Percentiles rank a stretch among this genome's conserved stretches.
These are phyloP conservation scores for Chrysoporthe puriensis DNA, from an alignment of 2,329 filamentous ascomycete genomes.

Conservation along the genomic window DNA sequence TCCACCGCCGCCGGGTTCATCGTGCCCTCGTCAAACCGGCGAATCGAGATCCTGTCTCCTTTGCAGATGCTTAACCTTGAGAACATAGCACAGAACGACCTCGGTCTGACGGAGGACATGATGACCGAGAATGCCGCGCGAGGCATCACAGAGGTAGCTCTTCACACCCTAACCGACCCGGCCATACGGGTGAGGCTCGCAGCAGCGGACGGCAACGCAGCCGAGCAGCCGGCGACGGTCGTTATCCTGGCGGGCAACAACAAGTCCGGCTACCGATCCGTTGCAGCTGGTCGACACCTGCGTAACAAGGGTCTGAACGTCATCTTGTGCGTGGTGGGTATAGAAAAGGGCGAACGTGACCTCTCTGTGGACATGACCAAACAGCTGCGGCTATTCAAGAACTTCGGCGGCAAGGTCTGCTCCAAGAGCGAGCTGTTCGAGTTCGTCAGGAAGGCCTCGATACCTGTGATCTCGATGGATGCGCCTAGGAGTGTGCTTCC, in stretches of 20 bases:
- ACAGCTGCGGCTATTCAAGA: constrained; percentile 82
- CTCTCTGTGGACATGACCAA: constrained; percentile 78
- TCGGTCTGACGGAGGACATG: constrained; percentile 85
- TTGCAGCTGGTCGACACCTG: constrained; percentile 85
- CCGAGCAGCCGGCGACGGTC: constrained; percentile 44
- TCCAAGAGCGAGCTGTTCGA: constrained; percentile 66
- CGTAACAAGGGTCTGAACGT: constrained; percentile 81
- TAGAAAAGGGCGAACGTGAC: constrained; percentile 79
- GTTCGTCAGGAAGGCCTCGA: constrained; percentile 54
- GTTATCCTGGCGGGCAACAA: constrained; percentile 96
- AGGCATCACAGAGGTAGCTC: constrained; percentile 82
- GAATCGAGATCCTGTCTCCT: constrained; percentile 67
- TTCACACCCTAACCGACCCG: constrained; percentile 67
- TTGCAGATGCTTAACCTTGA: constrained; percentile 92
- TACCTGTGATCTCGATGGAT: constrained; percentile 42
- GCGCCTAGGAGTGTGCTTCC: constrained; percentile 39
- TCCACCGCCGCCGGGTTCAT: constrained; percentile 50
- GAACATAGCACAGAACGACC: constrained; percentile 84
- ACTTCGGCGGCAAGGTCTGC: constrained; percentile 76
- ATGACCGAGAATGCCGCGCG: constrained; percentile 91
- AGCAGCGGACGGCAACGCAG: constrained; percentile 38
- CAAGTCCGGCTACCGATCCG: constrained; percentile 80
- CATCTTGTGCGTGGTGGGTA: constrained; percentile 80
- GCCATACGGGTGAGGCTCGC: constrained; percentile 60
- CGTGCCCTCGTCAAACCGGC: constrained; percentile 57